phyloP scores from a whole-genome alignment of 2,329 filamentous ascomycete genomes.

The Thielaviopsis punctulata region DNA sequence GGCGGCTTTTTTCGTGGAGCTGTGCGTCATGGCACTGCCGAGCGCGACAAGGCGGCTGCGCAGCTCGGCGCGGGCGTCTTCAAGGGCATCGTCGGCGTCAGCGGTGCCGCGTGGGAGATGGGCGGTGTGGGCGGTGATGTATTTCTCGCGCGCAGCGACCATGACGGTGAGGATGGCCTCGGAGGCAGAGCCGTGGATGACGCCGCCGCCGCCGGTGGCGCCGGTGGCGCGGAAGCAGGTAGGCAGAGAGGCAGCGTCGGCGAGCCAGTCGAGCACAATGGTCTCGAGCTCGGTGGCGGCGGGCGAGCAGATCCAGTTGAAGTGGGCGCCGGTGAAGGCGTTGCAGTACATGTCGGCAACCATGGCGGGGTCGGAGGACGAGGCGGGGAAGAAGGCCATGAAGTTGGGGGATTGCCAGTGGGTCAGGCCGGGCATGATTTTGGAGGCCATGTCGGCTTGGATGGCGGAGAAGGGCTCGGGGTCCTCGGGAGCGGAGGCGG shows the following conservation, averaged over 20 bases:
- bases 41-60: conserved; percentile 51
- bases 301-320: conserved; percentile 94
- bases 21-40: conserved; percentile 65
- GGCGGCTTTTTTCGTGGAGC: conserved; percentile 72
- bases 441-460: conserved; percentile 63
- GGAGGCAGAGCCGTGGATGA: conserved; percentile 84
- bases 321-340: conserved; percentile 75
- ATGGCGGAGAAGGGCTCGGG: conserved; percentile 65
- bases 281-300: conserved; percentile 89
- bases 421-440: conserved; percentile 82
- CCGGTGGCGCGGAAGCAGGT: conserved; percentile 56
- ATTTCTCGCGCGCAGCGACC: conserved; percentile 72
- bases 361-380: conserved; percentile 66
- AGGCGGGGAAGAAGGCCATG: conserved; percentile 87
- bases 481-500: conserved; percentile 42
- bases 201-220: conserved; percentile 59
- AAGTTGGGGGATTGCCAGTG: conserved; percentile 93
- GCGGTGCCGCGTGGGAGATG: conserved; percentile 24
- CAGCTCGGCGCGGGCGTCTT: conserved; percentile 54
- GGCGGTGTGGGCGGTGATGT: conserved; percentile 43
- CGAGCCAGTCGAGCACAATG: conserved; percentile 82
- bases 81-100: conserved; percentile 21
- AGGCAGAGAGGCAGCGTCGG: conserved; percentile 56
- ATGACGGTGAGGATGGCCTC: conserved; percentile 78
- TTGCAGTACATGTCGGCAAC: conserved; percentile 85